These are phyloP conservation scores for Lactarius quietus DNA, from an alignment of 768 basidiomycete genomes.

Conservation along the genomic window DNA sequence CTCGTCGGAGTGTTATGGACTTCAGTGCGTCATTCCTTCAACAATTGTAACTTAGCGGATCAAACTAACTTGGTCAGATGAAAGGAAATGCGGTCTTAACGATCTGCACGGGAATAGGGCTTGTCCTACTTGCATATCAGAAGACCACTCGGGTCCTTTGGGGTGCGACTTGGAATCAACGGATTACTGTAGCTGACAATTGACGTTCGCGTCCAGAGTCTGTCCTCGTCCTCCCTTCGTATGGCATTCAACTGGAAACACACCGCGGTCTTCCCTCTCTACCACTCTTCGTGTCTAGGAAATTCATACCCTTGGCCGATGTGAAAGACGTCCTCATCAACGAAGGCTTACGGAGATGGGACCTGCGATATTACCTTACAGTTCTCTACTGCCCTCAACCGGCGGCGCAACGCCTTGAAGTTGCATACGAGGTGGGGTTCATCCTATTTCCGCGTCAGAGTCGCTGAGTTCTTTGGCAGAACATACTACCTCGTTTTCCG, in stretches of 20 bases:
- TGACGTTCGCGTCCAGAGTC: constrained; percentile 50
- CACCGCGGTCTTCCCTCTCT: constrained; percentile 51
- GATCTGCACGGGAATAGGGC: constrained; percentile 16
- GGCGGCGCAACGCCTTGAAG: constrained; percentile 39
- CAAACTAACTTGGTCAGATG: not conserved
- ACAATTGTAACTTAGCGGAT: constrained; percentile 11
- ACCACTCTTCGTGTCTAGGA: constrained; percentile 37
- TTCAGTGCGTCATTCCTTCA: constrained; percentile 35
- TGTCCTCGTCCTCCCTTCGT: constrained; percentile 57
- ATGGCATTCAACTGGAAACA: constrained; percentile 74
- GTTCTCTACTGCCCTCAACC: constrained; percentile 37
- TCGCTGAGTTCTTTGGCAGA: constrained; percentile 39
- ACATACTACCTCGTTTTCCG: constrained; percentile 58
- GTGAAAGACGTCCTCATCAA: constrained; percentile 68
- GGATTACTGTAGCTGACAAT: not conserved
- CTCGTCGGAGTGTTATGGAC: constrained; percentile 27
- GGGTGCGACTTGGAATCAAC: constrained; percentile 35
- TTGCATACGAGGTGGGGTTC: constrained; percentile 48
- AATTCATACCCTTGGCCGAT: constrained; percentile 54
- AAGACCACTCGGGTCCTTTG: constrained; percentile 46
- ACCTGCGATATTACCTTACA: constrained; percentile 65
- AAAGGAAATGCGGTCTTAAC: constrained; percentile 5
- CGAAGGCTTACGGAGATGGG: constrained; percentile 70
- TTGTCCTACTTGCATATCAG: constrained; percentile 32
- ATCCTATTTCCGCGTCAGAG: not conserved